Conservation (phyloP, 495 filamentous ascomycete species). For the Aspergillus egyptiacus region DNA sequence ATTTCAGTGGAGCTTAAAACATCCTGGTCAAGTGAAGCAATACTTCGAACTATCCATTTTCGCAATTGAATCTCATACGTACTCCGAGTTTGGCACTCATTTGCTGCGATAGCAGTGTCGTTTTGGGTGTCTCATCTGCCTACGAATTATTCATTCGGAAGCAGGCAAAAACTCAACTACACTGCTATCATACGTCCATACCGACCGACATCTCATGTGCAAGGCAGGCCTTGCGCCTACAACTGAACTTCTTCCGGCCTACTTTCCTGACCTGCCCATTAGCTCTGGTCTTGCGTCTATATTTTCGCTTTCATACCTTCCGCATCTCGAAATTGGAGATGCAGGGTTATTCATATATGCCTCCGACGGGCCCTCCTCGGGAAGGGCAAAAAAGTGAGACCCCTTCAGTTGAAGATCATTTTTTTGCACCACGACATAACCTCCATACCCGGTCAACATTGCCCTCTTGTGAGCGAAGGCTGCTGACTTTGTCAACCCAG, state of each 20-base stretch:
- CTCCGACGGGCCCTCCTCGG: conserved; percentile 38
- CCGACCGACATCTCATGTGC: background rate
- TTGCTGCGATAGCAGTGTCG: background rate
- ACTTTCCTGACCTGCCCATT: background rate
- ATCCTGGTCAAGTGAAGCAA: background rate
- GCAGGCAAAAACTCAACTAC: background rate
- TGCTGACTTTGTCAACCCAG: conserved; percentile 38
- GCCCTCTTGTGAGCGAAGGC: background rate
- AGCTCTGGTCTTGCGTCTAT: background rate
- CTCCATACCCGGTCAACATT: background rate
- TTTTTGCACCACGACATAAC: background rate
- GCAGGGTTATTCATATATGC: conserved; percentile 45
- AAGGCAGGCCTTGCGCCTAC: conserved; percentile 13
- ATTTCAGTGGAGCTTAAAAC: background rate
- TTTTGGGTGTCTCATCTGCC: background rate
- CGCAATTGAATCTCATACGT: background rate
- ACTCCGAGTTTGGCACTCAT: background rate
- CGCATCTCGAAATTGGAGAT: conserved; percentile 17
- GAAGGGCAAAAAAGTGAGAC: conserved; percentile 43
- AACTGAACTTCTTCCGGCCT: background rate
- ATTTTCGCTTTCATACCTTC: background rate
- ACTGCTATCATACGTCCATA: background rate
- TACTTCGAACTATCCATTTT: background rate
- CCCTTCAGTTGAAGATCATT: background rate
- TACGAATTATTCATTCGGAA: background rate